These are phyloP conservation scores for Cladophialophora yegresii DNA, from an alignment of 2,329 filamentous ascomycete species.

Conservation along the genomic window DNA sequence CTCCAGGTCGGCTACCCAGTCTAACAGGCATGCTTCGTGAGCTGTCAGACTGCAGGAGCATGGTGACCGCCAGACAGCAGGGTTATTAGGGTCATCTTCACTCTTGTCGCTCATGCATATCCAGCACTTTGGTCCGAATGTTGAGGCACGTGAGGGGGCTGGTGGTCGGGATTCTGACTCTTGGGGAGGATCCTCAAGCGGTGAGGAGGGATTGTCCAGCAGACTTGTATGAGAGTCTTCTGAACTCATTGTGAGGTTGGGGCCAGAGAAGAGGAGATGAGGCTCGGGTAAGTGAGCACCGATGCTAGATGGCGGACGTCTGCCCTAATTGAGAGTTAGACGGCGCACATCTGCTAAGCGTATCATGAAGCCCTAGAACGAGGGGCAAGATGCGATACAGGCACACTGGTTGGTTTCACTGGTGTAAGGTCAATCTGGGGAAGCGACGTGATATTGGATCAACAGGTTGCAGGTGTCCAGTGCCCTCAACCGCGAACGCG, in stretches of 20 bases:
- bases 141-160: slow-evolving; percentile 40
- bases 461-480: background rate
- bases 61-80: slow-evolving; percentile 74
- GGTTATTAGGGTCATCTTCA: slow-evolving; percentile 62
- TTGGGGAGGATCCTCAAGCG: background rate
- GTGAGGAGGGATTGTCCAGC: slow-evolving; percentile 30
- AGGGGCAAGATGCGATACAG: background rate
- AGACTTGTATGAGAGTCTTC: slow-evolving; percentile 37
- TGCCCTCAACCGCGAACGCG: background rate
- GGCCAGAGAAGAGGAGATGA: background rate
- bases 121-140: slow-evolving; percentile 60
- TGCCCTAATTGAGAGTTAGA: background rate
- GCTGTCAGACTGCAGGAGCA: slow-evolving; percentile 89
- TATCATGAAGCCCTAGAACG: background rate
- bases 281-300: background rate
- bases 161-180: slow-evolving; percentile 20
- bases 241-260: slow-evolving; percentile 33
- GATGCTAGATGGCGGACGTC: background rate
- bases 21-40: slow-evolving; percentile 84
- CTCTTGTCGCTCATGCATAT: slow-evolving; percentile 69
- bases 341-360: background rate
- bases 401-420: background rate
- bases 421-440: background rate
- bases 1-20: slow-evolving; percentile 92
- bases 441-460: background rate